Percentiles rank a stretch among this genome's conserved stretches.
phyloP scores from a whole-genome alignment of 2,329 filamentous ascomycete genomes.

The Blastomyces gilchristii region DNA sequence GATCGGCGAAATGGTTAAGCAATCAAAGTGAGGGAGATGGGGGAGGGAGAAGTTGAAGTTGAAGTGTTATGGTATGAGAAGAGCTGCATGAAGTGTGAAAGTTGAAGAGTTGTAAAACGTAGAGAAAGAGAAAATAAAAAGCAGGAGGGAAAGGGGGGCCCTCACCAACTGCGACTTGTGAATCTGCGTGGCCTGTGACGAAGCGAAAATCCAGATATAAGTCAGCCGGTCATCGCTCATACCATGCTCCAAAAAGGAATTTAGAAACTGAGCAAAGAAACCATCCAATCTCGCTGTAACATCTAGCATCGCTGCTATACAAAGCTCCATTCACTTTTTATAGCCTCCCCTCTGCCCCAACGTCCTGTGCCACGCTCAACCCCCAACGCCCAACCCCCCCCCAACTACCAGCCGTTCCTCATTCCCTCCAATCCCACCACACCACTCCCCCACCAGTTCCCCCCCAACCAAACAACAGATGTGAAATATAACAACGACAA shows the following conservation, averaged over 20 bases:
- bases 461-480: neutral
- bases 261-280: neutral
- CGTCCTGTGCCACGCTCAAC: neutral
- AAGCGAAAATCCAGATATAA: neutral
- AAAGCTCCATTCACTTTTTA: neutral
- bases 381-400: neutral
- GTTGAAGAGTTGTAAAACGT: neutral
- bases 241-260: constrained; percentile 9
- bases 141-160: neutral
- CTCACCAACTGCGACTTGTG: constrained; percentile 21
- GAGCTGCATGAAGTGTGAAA: neutral
- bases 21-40: constrained; percentile 12
- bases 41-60: neutral
- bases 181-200: constrained; percentile 20
- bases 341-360: neutral
- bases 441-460: neutral
- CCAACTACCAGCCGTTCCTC: neutral
- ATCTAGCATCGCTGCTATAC: neutral
- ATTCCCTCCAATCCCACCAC: neutral
- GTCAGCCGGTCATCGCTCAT: constrained; percentile 1
- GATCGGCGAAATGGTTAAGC: constrained; percentile 7
- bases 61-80: neutral
- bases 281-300: neutral
- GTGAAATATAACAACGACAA: too few relatives aligned
- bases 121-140: neutral